Evolutionary conservation across 2,329 filamentous ascomycete genomes (phyloP).

Genomic region (Xylariaceae sp.): DNA sequence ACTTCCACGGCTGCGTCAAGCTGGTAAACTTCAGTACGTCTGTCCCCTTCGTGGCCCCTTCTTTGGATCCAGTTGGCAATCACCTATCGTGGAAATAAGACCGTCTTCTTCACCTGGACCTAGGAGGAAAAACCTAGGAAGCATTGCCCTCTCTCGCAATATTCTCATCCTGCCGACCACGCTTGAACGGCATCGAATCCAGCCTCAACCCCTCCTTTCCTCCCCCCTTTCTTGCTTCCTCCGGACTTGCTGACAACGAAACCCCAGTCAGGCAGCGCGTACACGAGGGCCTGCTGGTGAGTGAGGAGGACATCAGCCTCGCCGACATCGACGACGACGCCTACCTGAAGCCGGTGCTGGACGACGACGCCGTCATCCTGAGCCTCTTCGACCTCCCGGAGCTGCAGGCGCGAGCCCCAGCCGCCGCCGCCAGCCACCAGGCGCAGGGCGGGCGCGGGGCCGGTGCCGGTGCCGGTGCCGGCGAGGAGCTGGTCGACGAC

Average conservation of each 20-base stretch:
- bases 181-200: no score
- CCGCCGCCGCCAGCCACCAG: slow-evolving; percentile 4
- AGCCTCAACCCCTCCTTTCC: background rate
- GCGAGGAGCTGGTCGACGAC: slow-evolving; percentile 28
- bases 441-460: slow-evolving; percentile 10
- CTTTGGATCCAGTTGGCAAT: no score
- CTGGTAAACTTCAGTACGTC: slow-evolving; percentile 59
- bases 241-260: slow-evolving; percentile 7
- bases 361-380: slow-evolving; percentile 85
- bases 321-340: slow-evolving; percentile 66
- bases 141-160: no score
- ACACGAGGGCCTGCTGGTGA: slow-evolving; percentile 37
- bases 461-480: slow-evolving; percentile 15
- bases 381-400: slow-evolving; percentile 71
- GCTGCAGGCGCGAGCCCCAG: slow-evolving; percentile 25
- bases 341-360: slow-evolving; percentile 75
- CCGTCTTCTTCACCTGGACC: no score
- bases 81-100: no score
- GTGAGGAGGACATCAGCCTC: slow-evolving; percentile 51
- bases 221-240: no score
- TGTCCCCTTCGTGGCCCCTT: no score
- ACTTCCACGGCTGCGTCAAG: slow-evolving; percentile 68
- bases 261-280: slow-evolving; percentile 39
- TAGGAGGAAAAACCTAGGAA: no score
- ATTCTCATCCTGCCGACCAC: no score